Conservation (phyloP, 257 asterid species). For the Gardenia jasminoides region DNA sequence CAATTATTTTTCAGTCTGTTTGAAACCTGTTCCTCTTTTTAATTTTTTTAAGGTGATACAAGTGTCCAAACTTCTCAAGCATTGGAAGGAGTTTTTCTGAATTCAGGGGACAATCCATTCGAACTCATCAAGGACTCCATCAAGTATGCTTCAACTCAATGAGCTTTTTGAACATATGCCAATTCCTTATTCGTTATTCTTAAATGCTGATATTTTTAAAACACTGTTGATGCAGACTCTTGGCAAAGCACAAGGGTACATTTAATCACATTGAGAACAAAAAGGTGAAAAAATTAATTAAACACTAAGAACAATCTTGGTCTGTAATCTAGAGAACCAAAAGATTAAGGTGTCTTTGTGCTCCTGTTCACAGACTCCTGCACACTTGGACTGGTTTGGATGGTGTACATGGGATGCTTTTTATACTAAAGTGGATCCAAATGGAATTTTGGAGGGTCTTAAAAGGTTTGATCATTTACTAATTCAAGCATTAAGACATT, state of each 20-base stretch:
- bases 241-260: slow-evolving; percentile 47
- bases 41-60: slow-evolving; percentile 34
- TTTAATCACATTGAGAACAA: slow-evolving; percentile 37
- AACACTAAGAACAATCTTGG: not conserved
- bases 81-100: slow-evolving; percentile 41
- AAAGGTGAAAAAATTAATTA: slow-evolving; percentile 25
- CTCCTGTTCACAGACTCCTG: slow-evolving; percentile 30
- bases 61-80: slow-evolving; percentile 36
- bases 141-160: slow-evolving; percentile 25
- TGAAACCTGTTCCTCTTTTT: not conserved
- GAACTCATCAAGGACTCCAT: slow-evolving; percentile 46
- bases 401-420: slow-evolving; percentile 86
- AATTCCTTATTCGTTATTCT: no score
- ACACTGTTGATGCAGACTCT: slow-evolving; percentile 27
- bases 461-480: slow-evolving; percentile 21
- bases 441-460: slow-evolving; percentile 51
- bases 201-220: not conserved
- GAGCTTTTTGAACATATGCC: not conserved
- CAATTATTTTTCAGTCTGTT: not conserved
- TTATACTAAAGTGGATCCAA: slow-evolving; percentile 49
- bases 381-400: slow-evolving; percentile 60
- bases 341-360: not conserved
- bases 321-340: not conserved
- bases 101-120: slow-evolving; percentile 52
- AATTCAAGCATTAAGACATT: not conserved